Evolutionary conservation across 306 rosid species (phyloP).

Genomic region (Sphenostylis stenocarpa): DNA sequence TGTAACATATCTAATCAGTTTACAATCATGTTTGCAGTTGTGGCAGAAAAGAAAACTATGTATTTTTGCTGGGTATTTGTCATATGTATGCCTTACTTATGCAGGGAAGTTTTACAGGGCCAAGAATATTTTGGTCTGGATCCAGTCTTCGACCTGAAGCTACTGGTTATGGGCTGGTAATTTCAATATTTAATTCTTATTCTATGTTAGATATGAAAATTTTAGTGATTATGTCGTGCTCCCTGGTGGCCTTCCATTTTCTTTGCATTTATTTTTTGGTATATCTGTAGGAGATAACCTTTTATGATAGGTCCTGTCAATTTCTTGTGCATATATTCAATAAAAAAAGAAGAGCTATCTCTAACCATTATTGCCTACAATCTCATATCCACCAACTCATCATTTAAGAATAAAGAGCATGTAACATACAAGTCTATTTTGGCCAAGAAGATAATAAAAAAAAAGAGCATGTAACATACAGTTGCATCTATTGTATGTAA

Average conservation of each 20-base stretch:
- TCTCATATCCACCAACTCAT: slow-evolving; percentile 19
- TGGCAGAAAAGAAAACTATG: slow-evolving; percentile 14
- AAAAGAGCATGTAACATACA: slow-evolving; percentile 6
- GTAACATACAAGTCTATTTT: slow-evolving; percentile 18
- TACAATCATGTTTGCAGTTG: not conserved
- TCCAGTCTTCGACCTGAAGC: slow-evolving; percentile 99
- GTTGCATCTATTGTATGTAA: too few species aligned
- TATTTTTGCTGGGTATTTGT: slow-evolving; percentile 32
- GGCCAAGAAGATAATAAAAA: not conserved
- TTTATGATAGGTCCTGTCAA: slow-evolving; percentile 1
- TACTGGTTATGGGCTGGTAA: slow-evolving; percentile 99
- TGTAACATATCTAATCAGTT: slow-evolving; percentile 19
- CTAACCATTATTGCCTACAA: not conserved
- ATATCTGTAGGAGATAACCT: slow-evolving; percentile 13
- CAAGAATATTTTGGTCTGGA: slow-evolving; percentile 99
- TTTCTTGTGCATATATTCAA: not conserved
- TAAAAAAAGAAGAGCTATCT: not conserved
- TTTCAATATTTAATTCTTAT: slow-evolving; percentile 39
- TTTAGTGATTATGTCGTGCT: slow-evolving; percentile 9
- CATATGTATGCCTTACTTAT: slow-evolving; percentile 57
- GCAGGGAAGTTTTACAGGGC: slow-evolving; percentile 99
- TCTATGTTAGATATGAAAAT: slow-evolving; percentile 16
- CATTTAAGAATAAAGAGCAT: slow-evolving; percentile 8
- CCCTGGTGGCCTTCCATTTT: not conserved
- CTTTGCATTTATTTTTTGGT: not conserved